Conservation (phyloP, 164 flowering plant species). For the Brasenia schreberi region DNA sequence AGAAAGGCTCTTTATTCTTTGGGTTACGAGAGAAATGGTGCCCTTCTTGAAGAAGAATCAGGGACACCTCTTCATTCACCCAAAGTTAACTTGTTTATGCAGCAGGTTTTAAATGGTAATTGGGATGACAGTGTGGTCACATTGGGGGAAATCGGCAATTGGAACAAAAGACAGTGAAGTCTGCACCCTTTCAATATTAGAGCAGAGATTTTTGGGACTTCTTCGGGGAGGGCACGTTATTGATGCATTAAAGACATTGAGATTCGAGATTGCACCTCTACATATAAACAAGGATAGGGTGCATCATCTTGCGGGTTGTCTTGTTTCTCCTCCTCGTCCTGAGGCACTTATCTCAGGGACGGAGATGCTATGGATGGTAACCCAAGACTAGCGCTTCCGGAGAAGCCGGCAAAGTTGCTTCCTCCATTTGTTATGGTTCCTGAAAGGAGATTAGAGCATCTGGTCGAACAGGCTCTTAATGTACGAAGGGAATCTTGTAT, state of each 20-base stretch:
- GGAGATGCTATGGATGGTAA: slow-evolving; percentile 16
- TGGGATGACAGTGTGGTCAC: slow-evolving; percentile 68
- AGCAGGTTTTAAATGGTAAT: slow-evolving; percentile 50
- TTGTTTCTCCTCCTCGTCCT: slow-evolving; percentile 31
- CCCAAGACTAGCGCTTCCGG: slow-evolving; percentile 37
- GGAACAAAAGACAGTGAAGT: slow-evolving; percentile 41
- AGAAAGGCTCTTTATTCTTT: slow-evolving; percentile 67
- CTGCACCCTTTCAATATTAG: slow-evolving; percentile 66
- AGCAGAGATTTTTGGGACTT: slow-evolving; percentile 67
- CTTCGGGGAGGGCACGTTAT: slow-evolving; percentile 27
- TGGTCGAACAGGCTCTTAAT: slow-evolving; percentile 71
- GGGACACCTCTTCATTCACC: slow-evolving; percentile 68
- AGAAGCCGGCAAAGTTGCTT: slow-evolving; percentile 51
- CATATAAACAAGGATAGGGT: slow-evolving; percentile 31
- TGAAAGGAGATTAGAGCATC: slow-evolving; percentile 62
- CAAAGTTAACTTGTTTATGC: slow-evolving; percentile 34
- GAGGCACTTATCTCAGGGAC: slow-evolving; percentile 12
- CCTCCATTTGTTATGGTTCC: slow-evolving; percentile 59
- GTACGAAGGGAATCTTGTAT: slow-evolving; percentile 59
- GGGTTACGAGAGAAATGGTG: slow-evolving; percentile 56
- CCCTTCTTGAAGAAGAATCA: slow-evolving; percentile 75
- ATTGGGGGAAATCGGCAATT: slow-evolving; percentile 35
- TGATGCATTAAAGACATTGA: slow-evolving; percentile 46
- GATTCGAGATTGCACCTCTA: slow-evolving; percentile 67
- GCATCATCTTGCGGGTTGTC: slow-evolving; percentile 48